These are phyloP conservation scores for Xylaria hypoxylon DNA, from an alignment of 2,329 filamentous ascomycete genomes.

Conservation along the genomic window DNA sequence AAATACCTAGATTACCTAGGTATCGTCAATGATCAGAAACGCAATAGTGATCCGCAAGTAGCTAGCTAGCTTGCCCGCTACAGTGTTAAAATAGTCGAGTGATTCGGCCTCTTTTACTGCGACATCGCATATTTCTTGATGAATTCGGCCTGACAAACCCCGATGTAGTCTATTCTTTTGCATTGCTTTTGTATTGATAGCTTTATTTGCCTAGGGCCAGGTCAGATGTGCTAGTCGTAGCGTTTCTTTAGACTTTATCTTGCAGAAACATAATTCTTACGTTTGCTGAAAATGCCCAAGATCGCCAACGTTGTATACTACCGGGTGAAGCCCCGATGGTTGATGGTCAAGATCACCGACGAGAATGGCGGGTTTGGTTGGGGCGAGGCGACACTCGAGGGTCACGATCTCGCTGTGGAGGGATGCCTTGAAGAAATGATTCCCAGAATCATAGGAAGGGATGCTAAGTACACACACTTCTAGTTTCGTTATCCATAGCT, in stretches of 20 bases:
- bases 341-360: constrained; percentile 82
- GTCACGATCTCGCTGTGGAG: constrained; percentile 79
- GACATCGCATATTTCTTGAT: too few species aligned
- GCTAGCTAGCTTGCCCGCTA: not conserved
- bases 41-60: not conserved
- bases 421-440: constrained; percentile 69
- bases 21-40: not conserved
- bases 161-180: too few species aligned
- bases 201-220: not conserved
- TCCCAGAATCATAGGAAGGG: constrained; percentile 68
- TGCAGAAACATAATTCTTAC: not conserved
- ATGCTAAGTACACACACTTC: constrained; percentile 70
- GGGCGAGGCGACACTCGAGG: constrained; percentile 81
- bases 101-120: too few species aligned
- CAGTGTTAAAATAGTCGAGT: too few species aligned
- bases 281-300: constrained; percentile 63
- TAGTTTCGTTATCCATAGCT: not conserved
- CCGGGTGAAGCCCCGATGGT: constrained; percentile 78
- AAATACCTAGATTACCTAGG: not conserved
- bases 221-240: not conserved
- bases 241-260: not conserved
- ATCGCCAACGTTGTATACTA: constrained; percentile 79
- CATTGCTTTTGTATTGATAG: too few species aligned
- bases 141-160: too few species aligned
- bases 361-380: constrained; percentile 73